These are phyloP conservation scores for Penicillium sp. DNA, from an alignment of 2,329 filamentous ascomycete genomes.

Conservation along the genomic window DNA sequence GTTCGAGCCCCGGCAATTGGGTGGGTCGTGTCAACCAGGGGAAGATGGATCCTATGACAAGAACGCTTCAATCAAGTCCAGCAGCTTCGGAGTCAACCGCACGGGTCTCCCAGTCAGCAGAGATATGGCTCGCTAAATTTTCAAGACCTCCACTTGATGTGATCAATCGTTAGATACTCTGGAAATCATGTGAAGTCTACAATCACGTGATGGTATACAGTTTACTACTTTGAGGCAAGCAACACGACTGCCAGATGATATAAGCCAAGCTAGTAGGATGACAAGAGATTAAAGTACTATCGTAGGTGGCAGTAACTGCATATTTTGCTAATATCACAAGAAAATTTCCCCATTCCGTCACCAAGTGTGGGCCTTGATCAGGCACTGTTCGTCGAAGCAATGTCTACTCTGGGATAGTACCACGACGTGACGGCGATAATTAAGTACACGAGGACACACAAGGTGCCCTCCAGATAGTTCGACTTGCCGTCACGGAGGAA, in stretches of 20 bases:
- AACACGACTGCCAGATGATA: background rate
- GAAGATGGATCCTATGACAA: no score
- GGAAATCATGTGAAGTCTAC: slow-evolving; percentile 7
- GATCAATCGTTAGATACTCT: background rate
- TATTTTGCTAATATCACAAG: background rate
- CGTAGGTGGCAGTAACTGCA: background rate
- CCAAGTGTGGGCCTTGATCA: slow-evolving; percentile 3
- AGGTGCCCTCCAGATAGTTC: slow-evolving; percentile 84
- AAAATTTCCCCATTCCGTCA: background rate
- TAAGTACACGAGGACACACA: slow-evolving; percentile 70
- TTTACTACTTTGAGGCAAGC: slow-evolving; percentile 11
- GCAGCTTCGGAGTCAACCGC: background rate
- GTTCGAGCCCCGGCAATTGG: slow-evolving; percentile 10
- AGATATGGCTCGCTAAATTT: background rate
- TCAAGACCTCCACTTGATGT: background rate
- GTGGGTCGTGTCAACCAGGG: background rate
- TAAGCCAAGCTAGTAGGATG: background rate
- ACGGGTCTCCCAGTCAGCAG: background rate
- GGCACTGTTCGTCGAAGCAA: slow-evolving; percentile 26
- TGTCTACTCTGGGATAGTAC: slow-evolving; percentile 61
- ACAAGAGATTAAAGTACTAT: background rate
- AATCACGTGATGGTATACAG: slow-evolving; percentile 24
- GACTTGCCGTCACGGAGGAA: slow-evolving; percentile 87
- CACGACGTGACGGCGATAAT: slow-evolving; percentile 65
- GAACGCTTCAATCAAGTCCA: background rate